Evolutionary conservation across 2,329 filamentous ascomycete genomes (phyloP), one percentile per base, ranked within the genome.

Genomic region (Epichloe gansuensis): DNA sequence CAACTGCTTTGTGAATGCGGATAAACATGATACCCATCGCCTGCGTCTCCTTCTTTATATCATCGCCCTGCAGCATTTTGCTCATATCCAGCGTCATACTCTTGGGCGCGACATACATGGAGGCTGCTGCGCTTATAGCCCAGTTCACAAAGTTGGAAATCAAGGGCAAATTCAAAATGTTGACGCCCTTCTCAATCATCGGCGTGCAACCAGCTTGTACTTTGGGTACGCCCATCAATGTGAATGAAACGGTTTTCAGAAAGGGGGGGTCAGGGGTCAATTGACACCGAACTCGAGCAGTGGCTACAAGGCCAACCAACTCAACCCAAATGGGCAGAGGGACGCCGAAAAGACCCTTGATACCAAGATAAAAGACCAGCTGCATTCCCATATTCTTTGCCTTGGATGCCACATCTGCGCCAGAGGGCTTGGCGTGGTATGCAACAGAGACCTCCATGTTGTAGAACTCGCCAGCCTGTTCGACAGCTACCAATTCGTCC

Each of bases 101-200:
- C 69, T 96, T 96, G 8, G 91, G 91, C 2, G 91, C 91, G 27
- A 96, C 89, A 57, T 96, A 96, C 78, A 95, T 85, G 63, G 83
- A 86, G 3, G 86, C 85, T 0, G 90, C 89, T 0, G 93, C 82
- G 39, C 82, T 83, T 60, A 97, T 95, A 5, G 91, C 89, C 71
- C 90, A 95, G 68, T 96, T 95, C 67, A 96, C 91, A 63, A 98
- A 97, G 61, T 94, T 94, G 13, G 88, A 94, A 60, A 97, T 96
- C 39, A 97, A 68, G 0, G 91, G 91, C 9, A 97, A 72, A 59
- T 97, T 95, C 27, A 97, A 73, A 45, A 97, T 82, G 59, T 97
- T 97, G 55, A 94, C 83, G 2, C 89, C 91, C 57, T 82, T 85
- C 64, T 93, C 82, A n/a, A 96, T 68, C 84, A 97, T 93, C 0